Evolutionary conservation across 2,329 filamentous ascomycete genomes (phyloP).

Genomic region (Fusarium anguioides): DNA sequence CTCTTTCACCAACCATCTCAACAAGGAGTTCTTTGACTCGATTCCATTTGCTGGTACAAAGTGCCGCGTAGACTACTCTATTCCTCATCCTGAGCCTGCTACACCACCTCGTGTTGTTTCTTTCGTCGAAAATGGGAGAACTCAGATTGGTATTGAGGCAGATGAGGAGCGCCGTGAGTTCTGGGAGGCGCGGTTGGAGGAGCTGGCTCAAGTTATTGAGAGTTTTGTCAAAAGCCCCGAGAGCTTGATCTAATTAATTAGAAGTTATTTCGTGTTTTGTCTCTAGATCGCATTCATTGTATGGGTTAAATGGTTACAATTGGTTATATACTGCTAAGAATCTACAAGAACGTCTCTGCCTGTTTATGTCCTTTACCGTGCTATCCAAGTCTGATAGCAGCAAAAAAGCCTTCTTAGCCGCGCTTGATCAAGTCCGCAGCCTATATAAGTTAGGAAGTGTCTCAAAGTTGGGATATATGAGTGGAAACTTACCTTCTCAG

Average conservation of each 20-base stretch:
- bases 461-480: accelerated
- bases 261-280: neutral
- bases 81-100: slow-evolving; percentile 41
- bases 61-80: slow-evolving; percentile 45
- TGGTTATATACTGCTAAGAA: too few relatives aligned
- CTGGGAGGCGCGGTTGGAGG: slow-evolving; percentile 42
- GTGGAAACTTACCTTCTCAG: slow-evolving; percentile 39
- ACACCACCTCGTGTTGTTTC: slow-evolving; percentile 44
- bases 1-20: slow-evolving; percentile 47
- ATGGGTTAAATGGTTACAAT: neutral
- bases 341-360: too few relatives aligned
- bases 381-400: too few relatives aligned
- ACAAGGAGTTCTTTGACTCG: slow-evolving; percentile 45
- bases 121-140: slow-evolving; percentile 39
- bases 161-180: slow-evolving; percentile 44
- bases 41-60: slow-evolving; percentile 44
- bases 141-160: slow-evolving; percentile 44
- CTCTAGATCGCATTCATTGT: neutral
- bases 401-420: too few relatives aligned
- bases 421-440: slow-evolving; percentile 33
- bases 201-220: slow-evolving; percentile 36
- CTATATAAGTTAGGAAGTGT: neutral
- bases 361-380: too few relatives aligned
- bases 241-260: slow-evolving; percentile 5
- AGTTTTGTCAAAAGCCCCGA: slow-evolving; percentile 28